A percentile compares a stretch with the other conserved stretches of the same genome.
Conservation (phyloP, 495 filamentous ascomycete species). For the Echria macrotheca region DNA sequence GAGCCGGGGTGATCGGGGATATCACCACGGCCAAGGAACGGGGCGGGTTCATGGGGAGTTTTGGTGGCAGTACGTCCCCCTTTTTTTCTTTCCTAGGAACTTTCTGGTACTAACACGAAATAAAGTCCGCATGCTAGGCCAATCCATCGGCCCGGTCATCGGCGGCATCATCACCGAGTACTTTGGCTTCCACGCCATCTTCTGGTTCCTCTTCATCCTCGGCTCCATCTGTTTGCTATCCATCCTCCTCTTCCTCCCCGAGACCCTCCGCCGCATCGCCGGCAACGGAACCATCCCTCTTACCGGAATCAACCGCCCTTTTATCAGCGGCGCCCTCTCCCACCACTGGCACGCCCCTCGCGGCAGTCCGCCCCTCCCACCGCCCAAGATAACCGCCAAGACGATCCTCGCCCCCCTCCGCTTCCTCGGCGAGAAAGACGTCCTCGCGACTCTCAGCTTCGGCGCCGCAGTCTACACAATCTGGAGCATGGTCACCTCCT, state of each 20-base stretch:
- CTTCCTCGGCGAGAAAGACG: conserved; percentile 58
- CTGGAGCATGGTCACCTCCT: conserved; percentile 29
- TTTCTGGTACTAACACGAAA: conserved; percentile 1
- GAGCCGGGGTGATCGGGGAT: conserved; percentile 49
- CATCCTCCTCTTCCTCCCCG: conserved; percentile 47
- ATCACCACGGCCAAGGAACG: conserved; percentile 46
- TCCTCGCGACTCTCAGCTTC: conserved; percentile 50
- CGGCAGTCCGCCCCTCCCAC: not conserved
- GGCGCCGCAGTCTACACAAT: conserved; percentile 32
- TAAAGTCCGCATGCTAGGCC: conserved; percentile 40
- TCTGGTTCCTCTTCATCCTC: conserved; percentile 60
- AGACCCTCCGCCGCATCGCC: conserved; percentile 61
- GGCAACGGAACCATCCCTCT: conserved; percentile 51
- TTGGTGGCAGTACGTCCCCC: conserved; percentile 25
- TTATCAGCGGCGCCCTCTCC: conserved; percentile 42
- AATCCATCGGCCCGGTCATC: conserved; percentile 54
- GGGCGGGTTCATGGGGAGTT: conserved; percentile 50
- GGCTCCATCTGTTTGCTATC: conserved; percentile 36
- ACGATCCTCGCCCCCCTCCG: conserved; percentile 51
- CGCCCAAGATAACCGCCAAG: conserved; percentile 40
- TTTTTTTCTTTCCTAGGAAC: not conserved
- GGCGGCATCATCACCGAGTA: conserved; percentile 59
- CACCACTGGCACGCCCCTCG: conserved; percentile 11
- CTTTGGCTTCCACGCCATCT: conserved; percentile 60
- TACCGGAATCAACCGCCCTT: conserved; percentile 26